Base-by-base conservation (phyloP, 2,329 filamentous ascomycete genomes). In the Phialophora tarda region DNA sequence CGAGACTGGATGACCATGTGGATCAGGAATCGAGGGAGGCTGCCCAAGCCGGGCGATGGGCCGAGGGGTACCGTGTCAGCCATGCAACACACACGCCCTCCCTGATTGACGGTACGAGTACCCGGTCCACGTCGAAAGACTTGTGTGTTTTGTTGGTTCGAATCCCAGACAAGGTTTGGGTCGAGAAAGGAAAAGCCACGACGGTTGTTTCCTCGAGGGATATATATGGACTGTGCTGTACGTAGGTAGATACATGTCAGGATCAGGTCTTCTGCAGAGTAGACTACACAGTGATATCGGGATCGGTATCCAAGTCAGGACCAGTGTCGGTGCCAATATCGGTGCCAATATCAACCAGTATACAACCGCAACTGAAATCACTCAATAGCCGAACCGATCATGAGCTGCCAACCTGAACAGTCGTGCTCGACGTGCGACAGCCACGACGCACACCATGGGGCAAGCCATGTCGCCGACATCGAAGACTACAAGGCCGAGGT, bases 401-500 rank as follows among this genome's bases (percentile, higher is more conserved):
- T 21, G n/a, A 61, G 47, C 53, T 55, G 53, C n/a, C 47, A 51
- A 38, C 59, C 41, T 3, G 26, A 60, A 10, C 58, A 61, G 34
- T 28, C 59, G 30, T 61, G 59, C 30, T 32, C 44, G 30, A 51
- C 59, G 30, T 61, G 59, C 47, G 44, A 51, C 7, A 32, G 30
- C 30, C 59, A 61, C 32, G 30, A 53, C 21, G 14, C 14, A 11
- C 53, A 34, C 53, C 59, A 61, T 23, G 14, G 10, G 17, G 44
- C 44, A 38, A 32, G 21, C 44, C 11, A 28, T 7, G 47, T 61
- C 34, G 59, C 59, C 56, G 70, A 71, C 59, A 80, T 80, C 24
- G 78, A 80, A 70, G 79, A 80, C 65, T 79, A 78, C 68, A 75
- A 80, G 54, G 70, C 73, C 56, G 79, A 80, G 67, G 70, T 80